These are phyloP conservation scores for Helicostylum pulchrum DNA, from an alignment of 192 early-diverging fungal species.

Conservation along the genomic window DNA sequence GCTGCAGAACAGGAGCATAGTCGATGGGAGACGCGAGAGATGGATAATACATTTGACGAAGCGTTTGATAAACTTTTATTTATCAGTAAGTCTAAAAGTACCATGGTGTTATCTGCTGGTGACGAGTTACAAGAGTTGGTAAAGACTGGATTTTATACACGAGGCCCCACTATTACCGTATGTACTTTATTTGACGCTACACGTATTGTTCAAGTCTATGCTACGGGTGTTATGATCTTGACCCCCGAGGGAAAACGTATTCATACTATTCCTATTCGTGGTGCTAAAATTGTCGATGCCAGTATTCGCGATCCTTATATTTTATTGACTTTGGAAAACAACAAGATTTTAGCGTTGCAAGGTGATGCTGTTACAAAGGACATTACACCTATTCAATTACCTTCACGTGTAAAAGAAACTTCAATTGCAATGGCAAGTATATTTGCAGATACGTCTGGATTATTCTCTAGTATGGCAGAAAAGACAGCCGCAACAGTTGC, in stretches of 20 bases:
- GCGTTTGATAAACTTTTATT: conserved; percentile 56
- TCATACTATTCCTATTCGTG: conserved; percentile 50
- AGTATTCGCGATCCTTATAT: conserved; percentile 82
- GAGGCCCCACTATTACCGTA: conserved; percentile 75
- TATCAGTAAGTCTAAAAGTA: conserved; percentile 59
- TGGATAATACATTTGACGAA: conserved; percentile 16
- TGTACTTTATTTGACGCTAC: conserved; percentile 67
- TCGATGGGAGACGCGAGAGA: conserved; percentile 11
- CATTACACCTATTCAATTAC: conserved; percentile 32
- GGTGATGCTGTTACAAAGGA: conserved; percentile 52
- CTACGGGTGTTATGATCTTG: conserved; percentile 68
- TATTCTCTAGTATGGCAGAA: conserved; percentile 22
- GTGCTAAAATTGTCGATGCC: conserved; percentile 60
- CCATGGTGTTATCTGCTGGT: conserved; percentile 74
- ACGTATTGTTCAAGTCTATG: conserved; percentile 81
- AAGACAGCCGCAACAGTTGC: neutral
- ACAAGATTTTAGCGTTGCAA: conserved; percentile 57
- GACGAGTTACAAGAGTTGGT: conserved; percentile 81
- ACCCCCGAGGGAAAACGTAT: conserved; percentile 59
- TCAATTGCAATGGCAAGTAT: conserved; percentile 40
- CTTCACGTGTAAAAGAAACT: conserved; percentile 41
- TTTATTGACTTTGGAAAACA: conserved; percentile 64
- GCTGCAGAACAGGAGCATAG: conserved; percentile 2
- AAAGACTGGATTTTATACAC: conserved; percentile 67
- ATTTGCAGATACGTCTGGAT: conserved; percentile 47